Base-by-base conservation (phyloP, 2,329 filamentous ascomycete species). In the Colletotrichum magnum region DNA sequence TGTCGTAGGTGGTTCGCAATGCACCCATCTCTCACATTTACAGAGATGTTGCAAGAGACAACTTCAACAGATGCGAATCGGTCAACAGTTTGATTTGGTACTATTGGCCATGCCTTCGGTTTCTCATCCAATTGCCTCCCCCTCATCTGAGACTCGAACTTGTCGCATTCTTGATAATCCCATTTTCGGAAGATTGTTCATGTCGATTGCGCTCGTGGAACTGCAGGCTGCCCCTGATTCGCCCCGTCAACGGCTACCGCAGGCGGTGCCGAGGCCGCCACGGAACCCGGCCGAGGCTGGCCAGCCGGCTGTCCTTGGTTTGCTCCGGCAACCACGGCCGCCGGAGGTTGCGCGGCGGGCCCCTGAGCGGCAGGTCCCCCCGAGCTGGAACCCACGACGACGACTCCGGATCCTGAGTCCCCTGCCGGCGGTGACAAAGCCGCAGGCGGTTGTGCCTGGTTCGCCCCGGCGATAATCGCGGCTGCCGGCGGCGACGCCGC, bases 321-420 rank as follows among this genome's bases (percentile, higher is more conserved):
- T 9, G 53, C 62, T 10, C 53, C 45, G 41, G 36, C 62, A 39
- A 41, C 28, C n/a, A 64, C 21, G 9, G 54, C 64, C 18, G 51
- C 58, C 21, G 64, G 57, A 16, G 58, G 58, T 10, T 56, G 45
- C 7, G 28, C 15, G 16, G 52, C 61, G 16, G 58, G 36, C 15
- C 2, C 6, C 12, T 15, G 6, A 18, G 59, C 59, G 9, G 48
- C 59, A 53, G 59, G 15, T 15, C 65, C 65, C 16, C 65, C 65
- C 5, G 61, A 53, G 28, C 13, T 68, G 16, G 60, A 65, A 21
- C 65, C 60, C 7, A 68, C 48, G 41, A 65, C 10, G 15, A 68
- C 41, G 6, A 68, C 61, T 10, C 65, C 65, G 26, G 53, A 48
- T 32, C 66, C 66, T 7, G 21, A 16, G 50, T 15, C 54, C 5